Evolutionary conservation across 164 flowering plant genomes (phyloP), one percentile per base, ranked within the genome.

Genomic region (Aristolochia contorta): DNA sequence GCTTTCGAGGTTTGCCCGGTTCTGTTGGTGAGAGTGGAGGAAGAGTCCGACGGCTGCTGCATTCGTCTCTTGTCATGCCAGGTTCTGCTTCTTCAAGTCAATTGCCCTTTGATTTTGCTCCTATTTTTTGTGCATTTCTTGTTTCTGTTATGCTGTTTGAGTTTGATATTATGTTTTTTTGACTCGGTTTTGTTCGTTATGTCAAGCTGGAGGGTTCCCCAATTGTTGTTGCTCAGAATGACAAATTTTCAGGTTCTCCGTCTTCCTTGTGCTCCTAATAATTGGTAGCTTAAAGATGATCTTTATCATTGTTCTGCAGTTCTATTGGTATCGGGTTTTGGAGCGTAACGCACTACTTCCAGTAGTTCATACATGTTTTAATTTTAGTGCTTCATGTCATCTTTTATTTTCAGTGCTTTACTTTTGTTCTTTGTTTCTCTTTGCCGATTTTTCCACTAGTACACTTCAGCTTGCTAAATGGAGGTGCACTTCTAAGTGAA

Each of bases 1-100:
- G 72, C 78, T 4, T 84, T 89, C 47, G 96, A 89, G 71, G 89
- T 92, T 54, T 89, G 98, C 65, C 98, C 93, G n/a, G 94, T 88
- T 70, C 65, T 91, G 77, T 71, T 83, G 56, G 96, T 86, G 63
- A 77, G 73, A 59, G 94, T 91, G 19, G 90, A 86, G 54, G 86
- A 79, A 68, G 84, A 80, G 72, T 82, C 85, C 53, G 68, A 82
- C 70, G 96, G 98, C n/a, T 84, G 91, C 52, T 84, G 81, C 64
- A 92, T 89, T 62, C 79, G 78, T 63, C 91, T 92, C 47, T 70
- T 92, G 77, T 92, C 98, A 24, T 92, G 95, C 71, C 84, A 91
- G 92, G 96, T 91, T 16, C 16, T 22, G 6, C 57, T 15, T 57
- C 45, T 30, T 61, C 55, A 49, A 6, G 43, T 37, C n/a, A 6